Evolutionary conservation across 2,329 filamentous ascomycete species (phyloP).

Genomic region (Colletotrichum lentis): DNA sequence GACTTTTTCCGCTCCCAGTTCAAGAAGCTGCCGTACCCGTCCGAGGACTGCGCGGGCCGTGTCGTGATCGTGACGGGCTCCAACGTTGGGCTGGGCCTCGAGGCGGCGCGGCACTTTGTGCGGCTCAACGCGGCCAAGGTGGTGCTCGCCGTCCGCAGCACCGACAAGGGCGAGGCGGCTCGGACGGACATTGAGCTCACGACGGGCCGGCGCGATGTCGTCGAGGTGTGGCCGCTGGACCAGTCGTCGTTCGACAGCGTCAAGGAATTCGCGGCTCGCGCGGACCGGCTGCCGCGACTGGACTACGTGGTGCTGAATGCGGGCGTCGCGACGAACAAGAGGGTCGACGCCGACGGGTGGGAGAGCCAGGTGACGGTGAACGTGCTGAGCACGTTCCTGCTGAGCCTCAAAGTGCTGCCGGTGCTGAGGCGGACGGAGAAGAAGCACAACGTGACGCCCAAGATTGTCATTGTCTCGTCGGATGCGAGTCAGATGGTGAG

Average conservation of each 20-base stretch:
- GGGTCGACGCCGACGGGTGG: conserved; percentile 48
- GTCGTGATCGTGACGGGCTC: conserved; percentile 55
- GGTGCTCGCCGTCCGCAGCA: conserved; percentile 53
- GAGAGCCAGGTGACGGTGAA: conserved; percentile 57
- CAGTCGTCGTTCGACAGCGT: conserved; percentile 45
- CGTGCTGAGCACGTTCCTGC: conserved; percentile 56
- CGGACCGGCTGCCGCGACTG: conserved; percentile 46
- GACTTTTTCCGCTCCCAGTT: conserved; percentile 40
- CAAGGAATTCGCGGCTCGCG: conserved; percentile 47
- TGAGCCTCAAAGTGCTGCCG: conserved; percentile 55
- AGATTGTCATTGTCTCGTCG: conserved; percentile 52
- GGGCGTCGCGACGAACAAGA: conserved; percentile 40
- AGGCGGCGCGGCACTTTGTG: conserved; percentile 53
- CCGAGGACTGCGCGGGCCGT: conserved; percentile 47
- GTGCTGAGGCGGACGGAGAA: conserved; percentile 49
- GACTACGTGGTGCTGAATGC: conserved; percentile 52
- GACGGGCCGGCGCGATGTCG: conserved; percentile 35
- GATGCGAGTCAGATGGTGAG: conserved; percentile 46
- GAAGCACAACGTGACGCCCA: conserved; percentile 47
- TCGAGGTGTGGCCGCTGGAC: conserved; percentile 57
- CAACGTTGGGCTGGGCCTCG: conserved; percentile 54
- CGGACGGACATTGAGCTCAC: conserved; percentile 44
- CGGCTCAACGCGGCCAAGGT: conserved; percentile 51
- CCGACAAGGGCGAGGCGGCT: conserved; percentile 53
- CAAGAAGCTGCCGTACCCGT: conserved; percentile 44